phyloP scores from a whole-genome alignment of 2,329 filamentous ascomycete genomes.

The Botrytis pseudocinerea region DNA sequence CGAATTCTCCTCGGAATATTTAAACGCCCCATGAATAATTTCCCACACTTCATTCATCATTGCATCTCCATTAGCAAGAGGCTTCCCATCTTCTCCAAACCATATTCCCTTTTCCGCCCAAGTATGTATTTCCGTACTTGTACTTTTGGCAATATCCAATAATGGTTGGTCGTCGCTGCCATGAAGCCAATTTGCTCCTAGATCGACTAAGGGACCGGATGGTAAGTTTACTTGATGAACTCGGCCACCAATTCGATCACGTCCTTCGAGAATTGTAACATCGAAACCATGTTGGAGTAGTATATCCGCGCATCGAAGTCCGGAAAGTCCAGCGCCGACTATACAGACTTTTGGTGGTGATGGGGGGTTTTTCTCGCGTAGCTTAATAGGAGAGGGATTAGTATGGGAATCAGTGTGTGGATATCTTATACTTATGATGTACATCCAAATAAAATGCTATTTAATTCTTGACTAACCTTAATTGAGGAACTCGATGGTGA shows the following conservation, averaged over 20 bases:
- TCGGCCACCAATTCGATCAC: conserved; percentile 54
- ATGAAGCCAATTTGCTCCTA: conserved; percentile 41
- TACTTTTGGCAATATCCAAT: conserved; percentile 52
- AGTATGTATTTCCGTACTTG: conserved; percentile 47
- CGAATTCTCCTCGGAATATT: conserved; percentile 52
- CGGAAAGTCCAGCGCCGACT: conserved; percentile 58
- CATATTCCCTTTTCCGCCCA: conserved; percentile 49
- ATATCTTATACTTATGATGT: neutral
- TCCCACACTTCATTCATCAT: conserved; percentile 50
- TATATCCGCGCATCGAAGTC: conserved; percentile 57
- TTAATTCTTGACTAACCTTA: neutral
- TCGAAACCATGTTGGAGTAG: conserved; percentile 53
- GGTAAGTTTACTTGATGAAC: conserved; percentile 34
- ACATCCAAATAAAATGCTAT: neutral
- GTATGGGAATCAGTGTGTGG: too few species aligned
- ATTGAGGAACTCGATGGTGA: neutral
- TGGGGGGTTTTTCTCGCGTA: neutral
- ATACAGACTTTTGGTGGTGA: conserved; percentile 42
- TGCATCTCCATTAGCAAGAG: conserved; percentile 40
- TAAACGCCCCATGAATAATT: conserved; percentile 55
- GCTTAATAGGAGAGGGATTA: conserved; percentile 3
- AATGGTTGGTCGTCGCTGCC: conserved; percentile 49
- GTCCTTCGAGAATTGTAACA: conserved; percentile 59
- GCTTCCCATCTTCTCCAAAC: conserved; percentile 47
- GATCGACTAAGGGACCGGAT: conserved; percentile 36